Evolutionary conservation across 2,329 filamentous ascomycete species (phyloP).

Genomic region (Ophiognomonia clavigignenti-juglandacearum): DNA sequence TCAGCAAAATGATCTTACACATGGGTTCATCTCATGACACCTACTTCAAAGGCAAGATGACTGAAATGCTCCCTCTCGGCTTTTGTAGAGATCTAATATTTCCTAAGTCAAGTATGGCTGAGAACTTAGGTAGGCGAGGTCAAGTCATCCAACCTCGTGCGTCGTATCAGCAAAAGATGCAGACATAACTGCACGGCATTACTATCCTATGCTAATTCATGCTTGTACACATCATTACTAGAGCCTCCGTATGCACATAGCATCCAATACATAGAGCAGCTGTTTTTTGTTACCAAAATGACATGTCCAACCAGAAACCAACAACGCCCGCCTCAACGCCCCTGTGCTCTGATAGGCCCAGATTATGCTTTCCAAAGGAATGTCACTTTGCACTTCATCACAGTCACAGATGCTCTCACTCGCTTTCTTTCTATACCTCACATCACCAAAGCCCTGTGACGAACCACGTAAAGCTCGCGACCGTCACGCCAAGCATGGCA

Average conservation of each 20-base stretch:
- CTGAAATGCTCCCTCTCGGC: no score
- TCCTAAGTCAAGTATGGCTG: no score
- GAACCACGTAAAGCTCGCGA: constrained; percentile 61
- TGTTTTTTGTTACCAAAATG: constrained; percentile 1
- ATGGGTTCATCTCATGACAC: no score
- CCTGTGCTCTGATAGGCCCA: neutral
- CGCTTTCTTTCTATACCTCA: neutral
- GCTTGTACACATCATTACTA: constrained; percentile 15
- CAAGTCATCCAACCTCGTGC: no score
- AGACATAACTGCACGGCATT: constrained; percentile 8
- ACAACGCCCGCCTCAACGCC: constrained; percentile 11
- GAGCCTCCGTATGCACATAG: neutral
- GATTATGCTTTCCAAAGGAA: constrained; percentile 3
- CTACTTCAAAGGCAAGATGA: no score
- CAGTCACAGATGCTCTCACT: neutral
- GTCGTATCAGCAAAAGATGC: no score
- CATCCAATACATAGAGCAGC: neutral
- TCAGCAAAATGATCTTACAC: no score
- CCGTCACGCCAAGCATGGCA: constrained; percentile 50
- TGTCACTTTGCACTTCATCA: constrained; percentile 12
- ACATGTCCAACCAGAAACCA: neutral
- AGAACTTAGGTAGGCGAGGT: no score
- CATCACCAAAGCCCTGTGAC: constrained; percentile 42
- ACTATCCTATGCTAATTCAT: constrained; percentile 5
- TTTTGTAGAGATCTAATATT: no score